Evolutionary conservation across 2,329 filamentous ascomycete genomes (phyloP).

Genomic region (Periconia sp.): DNA sequence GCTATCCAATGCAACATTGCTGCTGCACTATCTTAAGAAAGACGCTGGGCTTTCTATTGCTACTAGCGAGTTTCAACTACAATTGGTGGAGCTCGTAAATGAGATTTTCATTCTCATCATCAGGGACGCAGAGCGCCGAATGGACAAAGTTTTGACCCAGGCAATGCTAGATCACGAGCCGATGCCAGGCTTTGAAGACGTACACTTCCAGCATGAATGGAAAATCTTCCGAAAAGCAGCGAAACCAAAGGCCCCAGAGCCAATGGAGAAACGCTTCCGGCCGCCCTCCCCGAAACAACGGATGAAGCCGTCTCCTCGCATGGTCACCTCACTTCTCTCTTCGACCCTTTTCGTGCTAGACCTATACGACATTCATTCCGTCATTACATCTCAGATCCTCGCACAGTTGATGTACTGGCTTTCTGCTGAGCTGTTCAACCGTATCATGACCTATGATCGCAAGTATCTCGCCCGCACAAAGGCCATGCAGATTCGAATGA

Average conservation of each 20-base stretch:
- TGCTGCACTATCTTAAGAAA: conserved; percentile 98
- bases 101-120: conserved; percentile 99
- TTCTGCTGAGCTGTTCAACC: conserved; percentile 94
- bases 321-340: conserved; percentile 92
- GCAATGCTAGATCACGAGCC: conserved; percentile 98
- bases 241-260: conserved; percentile 83
- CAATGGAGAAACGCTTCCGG: conserved; percentile 85
- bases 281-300: conserved; percentile 92
- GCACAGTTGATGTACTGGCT: conserved; percentile 97
- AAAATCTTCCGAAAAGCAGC: conserved; percentile 93
- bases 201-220: conserved; percentile 98
- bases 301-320: conserved; percentile 89
- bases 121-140: conserved; percentile 88
- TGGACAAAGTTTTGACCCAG: conserved; percentile 92
- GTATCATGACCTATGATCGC: conserved; percentile 94
- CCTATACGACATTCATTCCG: conserved; percentile 97
- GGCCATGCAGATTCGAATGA: conserved; percentile 99
- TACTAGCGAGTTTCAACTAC: conserved; percentile 87
- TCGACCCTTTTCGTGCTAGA: conserved; percentile 97
- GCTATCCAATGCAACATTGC: conserved; percentile 94
- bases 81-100: conserved; percentile 92
- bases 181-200: conserved; percentile 95
- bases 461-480: conserved; percentile 96
- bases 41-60: conserved; percentile 80
- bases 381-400: conserved; percentile 90